Evolutionary conservation across 345 rosid genomes (phyloP).

Genomic region (Clarkia xantiana): DNA sequence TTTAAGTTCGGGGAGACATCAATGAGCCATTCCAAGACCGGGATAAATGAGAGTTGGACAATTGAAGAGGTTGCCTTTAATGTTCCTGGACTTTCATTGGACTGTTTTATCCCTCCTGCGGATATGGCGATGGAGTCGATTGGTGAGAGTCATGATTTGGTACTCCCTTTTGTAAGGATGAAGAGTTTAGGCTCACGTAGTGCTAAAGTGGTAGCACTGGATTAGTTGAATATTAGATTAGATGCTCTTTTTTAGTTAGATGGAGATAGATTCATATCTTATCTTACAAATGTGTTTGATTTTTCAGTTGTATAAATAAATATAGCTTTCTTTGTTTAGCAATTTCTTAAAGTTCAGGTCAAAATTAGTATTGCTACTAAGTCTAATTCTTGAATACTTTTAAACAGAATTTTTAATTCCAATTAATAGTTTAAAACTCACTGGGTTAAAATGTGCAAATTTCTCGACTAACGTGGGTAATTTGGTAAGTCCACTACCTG

Average conservation of each 20-base stretch:
- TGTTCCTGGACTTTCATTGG: slow-evolving; percentile 11
- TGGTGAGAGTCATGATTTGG: background rate
- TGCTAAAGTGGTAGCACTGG: slow-evolving; percentile 8
- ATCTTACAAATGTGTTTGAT: background rate
- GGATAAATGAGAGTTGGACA: slow-evolving; percentile 18
- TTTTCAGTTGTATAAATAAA: background rate
- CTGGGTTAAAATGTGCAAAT: too few species aligned
- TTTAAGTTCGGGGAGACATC: slow-evolving; percentile 35
- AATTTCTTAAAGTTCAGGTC: too few species aligned
- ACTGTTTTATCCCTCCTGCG: slow-evolving; percentile 17
- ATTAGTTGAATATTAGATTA: too few species aligned
- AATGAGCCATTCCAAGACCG: slow-evolving; percentile 27
- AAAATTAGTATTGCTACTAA: too few species aligned
- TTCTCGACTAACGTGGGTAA: too few species aligned
- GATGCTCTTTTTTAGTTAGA: too few species aligned
- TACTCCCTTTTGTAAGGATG: background rate
- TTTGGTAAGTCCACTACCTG: too few species aligned
- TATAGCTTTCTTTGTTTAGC: too few species aligned
- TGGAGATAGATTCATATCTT: too few species aligned
- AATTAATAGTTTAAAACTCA: too few species aligned
- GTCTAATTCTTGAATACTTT: too few species aligned
- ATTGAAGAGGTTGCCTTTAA: slow-evolving; percentile 16
- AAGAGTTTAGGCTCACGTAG: slow-evolving; percentile 3
- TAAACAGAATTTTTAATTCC: too few species aligned
- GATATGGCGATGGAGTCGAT: slow-evolving; percentile 5